A percentile compares a stretch with the other conserved stretches of the same genome.
Conservation (phyloP, 163 green algal species). For the Prototheca wickerhamii region DNA sequence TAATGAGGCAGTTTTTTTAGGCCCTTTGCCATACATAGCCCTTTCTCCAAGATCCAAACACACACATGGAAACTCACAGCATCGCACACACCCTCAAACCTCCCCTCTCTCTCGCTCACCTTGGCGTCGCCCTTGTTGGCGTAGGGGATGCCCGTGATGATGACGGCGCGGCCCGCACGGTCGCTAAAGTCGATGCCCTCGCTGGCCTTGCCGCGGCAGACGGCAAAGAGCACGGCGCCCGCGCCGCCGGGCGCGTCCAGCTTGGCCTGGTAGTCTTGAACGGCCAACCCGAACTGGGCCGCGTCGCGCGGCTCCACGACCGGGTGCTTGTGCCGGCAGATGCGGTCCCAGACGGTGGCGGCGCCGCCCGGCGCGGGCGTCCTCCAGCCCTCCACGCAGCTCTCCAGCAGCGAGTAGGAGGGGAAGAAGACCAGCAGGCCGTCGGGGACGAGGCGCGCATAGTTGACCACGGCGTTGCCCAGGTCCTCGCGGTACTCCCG, state of each 20-base stretch:
- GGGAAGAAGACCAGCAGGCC: constrained; percentile 96
- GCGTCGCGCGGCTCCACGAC: constrained; percentile 73
- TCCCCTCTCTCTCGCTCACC: constrained; percentile 29
- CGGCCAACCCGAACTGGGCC: constrained; percentile 39
- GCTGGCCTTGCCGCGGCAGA: constrained; percentile 80
- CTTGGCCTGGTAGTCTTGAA: constrained; percentile 42
- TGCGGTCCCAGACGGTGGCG: constrained; percentile 47
- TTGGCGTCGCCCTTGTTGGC: constrained; percentile 65
- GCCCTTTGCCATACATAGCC: background rate
- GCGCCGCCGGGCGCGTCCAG: constrained; percentile 28
- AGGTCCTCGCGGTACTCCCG: constrained; percentile 37
- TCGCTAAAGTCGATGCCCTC: constrained; percentile 98
- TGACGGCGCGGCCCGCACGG: constrained; percentile 68
- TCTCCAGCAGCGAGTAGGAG: constrained; percentile 69
- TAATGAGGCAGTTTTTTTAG: background rate
- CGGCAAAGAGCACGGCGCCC: constrained; percentile 85
- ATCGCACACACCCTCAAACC: no score
- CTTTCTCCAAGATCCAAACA: background rate
- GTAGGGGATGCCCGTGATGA: constrained; percentile 85
- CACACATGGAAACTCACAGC: no score
- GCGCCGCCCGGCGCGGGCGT: constrained; percentile 3
- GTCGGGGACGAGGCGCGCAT: constrained; percentile 67
- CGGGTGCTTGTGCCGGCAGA: constrained; percentile 55
- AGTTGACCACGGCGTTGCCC: constrained; percentile 55
- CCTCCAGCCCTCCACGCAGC: constrained; percentile 63